A percentile compares a stretch with the other conserved stretches of the same genome.
Conservation (phyloP, 2,329 filamentous ascomycete genomes). For the Arthrobotrys sinensis region DNA sequence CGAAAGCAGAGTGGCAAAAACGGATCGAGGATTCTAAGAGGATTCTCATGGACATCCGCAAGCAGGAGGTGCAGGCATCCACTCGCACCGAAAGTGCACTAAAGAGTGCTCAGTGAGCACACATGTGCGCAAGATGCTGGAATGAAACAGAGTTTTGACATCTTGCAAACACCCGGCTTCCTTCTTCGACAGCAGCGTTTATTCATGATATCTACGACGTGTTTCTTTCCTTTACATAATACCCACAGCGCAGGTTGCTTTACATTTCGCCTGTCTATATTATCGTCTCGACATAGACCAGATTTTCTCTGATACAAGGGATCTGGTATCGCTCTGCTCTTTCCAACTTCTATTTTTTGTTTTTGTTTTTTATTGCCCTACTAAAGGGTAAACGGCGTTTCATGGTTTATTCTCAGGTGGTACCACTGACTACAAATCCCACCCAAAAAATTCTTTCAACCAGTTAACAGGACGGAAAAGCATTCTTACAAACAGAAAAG, state of each 20-base stretch:
- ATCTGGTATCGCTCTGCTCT: conserved; percentile 9
- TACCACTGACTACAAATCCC: conserved; percentile 6
- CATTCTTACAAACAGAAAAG: conserved; percentile 27
- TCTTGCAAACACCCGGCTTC: conserved; percentile 5
- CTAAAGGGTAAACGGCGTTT: conserved; percentile 36
- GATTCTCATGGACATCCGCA: conserved; percentile 63
- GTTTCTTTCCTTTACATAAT: conserved; percentile 37
- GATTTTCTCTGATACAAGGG: conserved; percentile 18
- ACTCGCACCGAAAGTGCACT: conserved; percentile 26
- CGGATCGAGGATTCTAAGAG: conserved; percentile 64
- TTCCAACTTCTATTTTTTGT: conserved; percentile 13
- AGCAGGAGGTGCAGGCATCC: conserved; percentile 48
- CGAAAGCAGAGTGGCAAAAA: conserved; percentile 62
- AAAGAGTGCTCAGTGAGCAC: conserved; percentile 40
- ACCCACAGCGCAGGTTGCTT: conserved; percentile 57
- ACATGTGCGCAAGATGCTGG: conserved; percentile 31
- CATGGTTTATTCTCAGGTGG: conserved; percentile 25
- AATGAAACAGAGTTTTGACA: conserved; percentile 36
- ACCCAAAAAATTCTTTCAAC: conserved; percentile 34
- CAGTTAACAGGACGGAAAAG: conserved; percentile 38
- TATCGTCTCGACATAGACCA: conserved; percentile 33
- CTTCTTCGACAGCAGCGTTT: conserved; percentile 22
- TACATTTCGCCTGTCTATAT: conserved; percentile 54
- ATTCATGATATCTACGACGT: conserved; percentile 27
- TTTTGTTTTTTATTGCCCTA: neutral